phyloP scores from a whole-genome alignment of 1,284 basidiomycete genomes.

The Fomitiporia mediterranea region DNA sequence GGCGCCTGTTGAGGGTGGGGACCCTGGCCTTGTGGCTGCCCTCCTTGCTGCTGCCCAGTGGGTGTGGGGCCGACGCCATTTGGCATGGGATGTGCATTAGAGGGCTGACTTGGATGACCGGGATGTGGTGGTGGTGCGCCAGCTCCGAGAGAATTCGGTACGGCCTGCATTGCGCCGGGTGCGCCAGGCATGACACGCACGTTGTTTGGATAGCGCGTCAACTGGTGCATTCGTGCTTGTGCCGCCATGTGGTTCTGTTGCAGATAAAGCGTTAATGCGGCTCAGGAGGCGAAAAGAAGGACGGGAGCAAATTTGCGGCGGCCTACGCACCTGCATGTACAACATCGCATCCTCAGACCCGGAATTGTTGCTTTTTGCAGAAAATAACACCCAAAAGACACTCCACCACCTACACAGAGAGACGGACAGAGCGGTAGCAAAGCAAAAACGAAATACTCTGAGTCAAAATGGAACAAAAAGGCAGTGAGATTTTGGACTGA shows the following conservation, averaged over 20 bases:
- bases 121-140: constrained; percentile 22
- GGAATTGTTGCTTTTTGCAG: constrained; percentile 61
- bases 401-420: constrained; percentile 71
- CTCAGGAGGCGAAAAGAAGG: constrained; percentile 20
- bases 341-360: constrained; percentile 64
- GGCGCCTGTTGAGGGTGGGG: constrained; percentile 9
- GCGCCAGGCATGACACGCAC: constrained; percentile 18
- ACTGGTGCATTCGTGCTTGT: constrained; percentile 28
- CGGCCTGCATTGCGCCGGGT: constrained; percentile 6
- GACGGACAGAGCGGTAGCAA: no score
- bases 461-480: background rate
- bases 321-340: constrained; percentile 57
- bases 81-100: constrained; percentile 24
- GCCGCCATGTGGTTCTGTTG: constrained; percentile 28
- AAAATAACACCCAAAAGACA: constrained; percentile 80
- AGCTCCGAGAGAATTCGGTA: background rate
- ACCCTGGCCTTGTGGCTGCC: constrained; percentile 7
- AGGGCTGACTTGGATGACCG: constrained; percentile 20
- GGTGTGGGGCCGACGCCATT: constrained; percentile 29
- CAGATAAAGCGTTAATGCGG: constrained; percentile 32
- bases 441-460: no score
- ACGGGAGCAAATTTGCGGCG: constrained; percentile 15
- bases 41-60: constrained; percentile 4
- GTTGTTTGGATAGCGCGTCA: constrained; percentile 24
- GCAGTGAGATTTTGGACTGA: constrained; percentile 36